phyloP scores from a whole-genome alignment of 2,329 filamentous ascomycete species.

The Xylaria sp. region DNA sequence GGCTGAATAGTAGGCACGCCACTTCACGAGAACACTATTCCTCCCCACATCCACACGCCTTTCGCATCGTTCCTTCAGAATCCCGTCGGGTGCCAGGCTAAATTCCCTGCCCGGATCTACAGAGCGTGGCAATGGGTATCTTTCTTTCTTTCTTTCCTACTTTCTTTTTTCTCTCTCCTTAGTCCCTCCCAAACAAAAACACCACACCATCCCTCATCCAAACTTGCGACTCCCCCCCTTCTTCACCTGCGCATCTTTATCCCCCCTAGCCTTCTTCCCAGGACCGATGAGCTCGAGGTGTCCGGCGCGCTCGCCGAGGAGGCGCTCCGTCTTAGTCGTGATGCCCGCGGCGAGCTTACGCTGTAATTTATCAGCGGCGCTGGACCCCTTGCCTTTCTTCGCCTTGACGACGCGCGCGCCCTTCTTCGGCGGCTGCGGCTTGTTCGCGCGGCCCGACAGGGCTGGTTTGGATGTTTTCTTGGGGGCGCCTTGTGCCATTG shows the following conservation, averaged over 20 bases:
- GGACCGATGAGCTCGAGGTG: slow-evolving; percentile 68
- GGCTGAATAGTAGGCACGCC: not conserved
- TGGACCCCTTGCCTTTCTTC: slow-evolving; percentile 48
- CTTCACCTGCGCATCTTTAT: slow-evolving; percentile 46
- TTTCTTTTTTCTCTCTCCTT: no score
- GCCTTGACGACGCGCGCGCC: slow-evolving; percentile 60
- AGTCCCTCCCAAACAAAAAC: not conserved
- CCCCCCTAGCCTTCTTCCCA: slow-evolving; percentile 57
- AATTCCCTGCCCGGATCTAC: not conserved
- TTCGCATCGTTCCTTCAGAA: no score
- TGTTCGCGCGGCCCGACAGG: slow-evolving; percentile 59
- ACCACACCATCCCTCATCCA: slow-evolving; percentile 54
- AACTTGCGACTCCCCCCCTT: slow-evolving; percentile 67
- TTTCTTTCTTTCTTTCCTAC: no score
- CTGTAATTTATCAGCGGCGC: slow-evolving; percentile 62
- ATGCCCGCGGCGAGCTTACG: slow-evolving; percentile 67
- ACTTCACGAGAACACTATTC: no score
- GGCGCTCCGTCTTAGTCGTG: slow-evolving; percentile 65
- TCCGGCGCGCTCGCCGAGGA: slow-evolving; percentile 69
- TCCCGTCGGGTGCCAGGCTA: not conserved
- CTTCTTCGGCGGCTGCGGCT: slow-evolving; percentile 56
- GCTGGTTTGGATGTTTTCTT: slow-evolving; percentile 59
- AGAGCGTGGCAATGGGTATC: no score
- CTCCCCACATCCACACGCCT: no score
- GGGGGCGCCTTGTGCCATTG: slow-evolving; percentile 66